Base-by-base conservation (phyloP, 306 rosid genomes). In the Prosopis cineraria region DNA sequence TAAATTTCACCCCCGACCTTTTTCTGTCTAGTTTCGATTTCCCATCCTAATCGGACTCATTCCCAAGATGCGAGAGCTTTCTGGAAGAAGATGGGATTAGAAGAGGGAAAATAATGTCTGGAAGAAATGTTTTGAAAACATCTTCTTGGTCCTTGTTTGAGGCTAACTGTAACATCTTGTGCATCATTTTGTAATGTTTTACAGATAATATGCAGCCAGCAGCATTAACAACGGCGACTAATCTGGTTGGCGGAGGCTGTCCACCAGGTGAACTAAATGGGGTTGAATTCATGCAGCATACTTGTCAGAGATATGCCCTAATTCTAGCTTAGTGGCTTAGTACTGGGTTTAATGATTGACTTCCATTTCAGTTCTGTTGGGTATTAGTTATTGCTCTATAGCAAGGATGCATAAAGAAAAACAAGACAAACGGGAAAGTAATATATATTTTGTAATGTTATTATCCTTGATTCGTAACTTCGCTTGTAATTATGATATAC, bases 191-290 rank as follows among this genome's bases (percentile, higher is more conserved):
- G 39, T 81, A 55, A 80, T 84, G 69, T 75, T 80, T 82, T 30
- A 31, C 31, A 27, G 83, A 80, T 55, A 68, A 55, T 63, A 68
- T 17, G 48, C 91, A 75, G 73, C 41, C 86, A 29, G 40, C 83
- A 62, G 69, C 64, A 45, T 40, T 79, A 52, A 70, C 45, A 25
- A 10, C 20, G 33, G 75, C 70, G 66, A 84, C 77, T 65, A 88
- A 53, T 72, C 20, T 59, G 17, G 52, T 47, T 11, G 45, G 45
- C 31, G 74, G 81, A 58, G 64, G 77, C 78, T 77, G 82, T 48
- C 43, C 71, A 40, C 65, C 84, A 41, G 90, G 94, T 90, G 75
- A 82, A 60, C 27, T 13, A 10, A 66, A 10, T 56, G 64, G 2
- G 41, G 22, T 50, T 67, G 44, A 31, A 58, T 31, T 82, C 5